phyloP scores from a whole-genome alignment of 1,284 basidiomycete species.

The Apiotrichum laibachii region DNA sequence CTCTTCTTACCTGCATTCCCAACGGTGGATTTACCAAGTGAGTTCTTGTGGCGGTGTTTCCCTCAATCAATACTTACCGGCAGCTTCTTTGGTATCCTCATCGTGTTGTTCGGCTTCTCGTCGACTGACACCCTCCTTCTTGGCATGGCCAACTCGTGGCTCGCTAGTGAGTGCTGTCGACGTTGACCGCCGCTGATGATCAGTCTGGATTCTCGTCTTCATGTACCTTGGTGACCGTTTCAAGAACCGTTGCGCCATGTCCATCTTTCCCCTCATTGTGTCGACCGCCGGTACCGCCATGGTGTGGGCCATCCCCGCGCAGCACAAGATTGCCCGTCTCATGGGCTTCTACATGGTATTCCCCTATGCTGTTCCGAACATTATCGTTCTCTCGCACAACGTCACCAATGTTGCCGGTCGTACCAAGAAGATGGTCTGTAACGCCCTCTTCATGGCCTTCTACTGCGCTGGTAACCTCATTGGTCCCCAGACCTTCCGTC shows the following conservation, averaged over 20 bases:
- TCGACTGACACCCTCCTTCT: conserved; percentile 19
- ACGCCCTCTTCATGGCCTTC: conserved; percentile 20
- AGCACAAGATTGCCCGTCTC: background rate
- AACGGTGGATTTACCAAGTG: conserved; percentile 9
- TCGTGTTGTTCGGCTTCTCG: conserved; percentile 21
- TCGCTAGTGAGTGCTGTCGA: background rate
- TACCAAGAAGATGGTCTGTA: conserved; percentile 24
- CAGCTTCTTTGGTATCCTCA: conserved; percentile 27
- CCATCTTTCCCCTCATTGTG: conserved; percentile 10
- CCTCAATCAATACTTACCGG: background rate
- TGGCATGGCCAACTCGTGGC: conserved; percentile 18
- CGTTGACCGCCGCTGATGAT: too few species aligned
- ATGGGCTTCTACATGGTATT: background rate
- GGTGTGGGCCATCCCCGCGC: background rate
- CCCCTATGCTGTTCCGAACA: background rate
- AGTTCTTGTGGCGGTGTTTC: background rate
- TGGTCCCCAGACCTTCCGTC: conserved; percentile 17
- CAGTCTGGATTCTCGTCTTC: conserved; percentile 12
- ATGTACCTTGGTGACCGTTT: conserved; percentile 21
- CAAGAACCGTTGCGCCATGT: conserved; percentile 13
- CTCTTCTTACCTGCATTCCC: conserved; percentile 17
- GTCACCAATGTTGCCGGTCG: conserved; percentile 19
- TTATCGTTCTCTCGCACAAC: background rate
- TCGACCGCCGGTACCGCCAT: conserved; percentile 12
- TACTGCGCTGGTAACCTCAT: conserved; percentile 13